Evolutionary conservation across 352 stramenopile species (phyloP).

Genomic region (Phytophthora kernoviae): DNA sequence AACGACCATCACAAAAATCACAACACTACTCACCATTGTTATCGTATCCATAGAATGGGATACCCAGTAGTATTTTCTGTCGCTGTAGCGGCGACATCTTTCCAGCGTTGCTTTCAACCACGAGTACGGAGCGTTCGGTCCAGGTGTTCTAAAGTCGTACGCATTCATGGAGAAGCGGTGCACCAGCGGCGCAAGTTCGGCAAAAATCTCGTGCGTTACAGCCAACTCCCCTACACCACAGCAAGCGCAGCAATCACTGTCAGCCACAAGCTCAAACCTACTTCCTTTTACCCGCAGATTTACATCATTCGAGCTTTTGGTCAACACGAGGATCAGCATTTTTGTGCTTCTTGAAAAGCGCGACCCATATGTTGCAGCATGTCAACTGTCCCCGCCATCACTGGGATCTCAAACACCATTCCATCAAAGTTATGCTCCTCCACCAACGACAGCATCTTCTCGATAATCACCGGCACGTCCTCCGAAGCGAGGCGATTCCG

Average conservation of each 20-base stretch:
- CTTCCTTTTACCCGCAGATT: not conserved
- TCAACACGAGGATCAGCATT: conserved; percentile 74
- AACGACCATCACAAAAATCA: not conserved
- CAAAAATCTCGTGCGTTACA: conserved; percentile 62
- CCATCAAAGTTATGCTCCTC: conserved; percentile 62
- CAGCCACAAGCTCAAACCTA: not conserved
- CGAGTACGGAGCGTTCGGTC: conserved; percentile 67
- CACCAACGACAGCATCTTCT: conserved; percentile 47
- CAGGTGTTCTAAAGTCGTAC: conserved; percentile 70
- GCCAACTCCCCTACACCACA: conserved; percentile 46
- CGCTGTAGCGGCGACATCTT: conserved; percentile 50
- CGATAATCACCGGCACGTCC: conserved; percentile 64
- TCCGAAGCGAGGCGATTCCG: conserved; percentile 58
- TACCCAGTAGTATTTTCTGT: conserved; percentile 67
- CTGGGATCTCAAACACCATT: conserved; percentile 80
- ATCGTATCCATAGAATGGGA: conserved; percentile 86
- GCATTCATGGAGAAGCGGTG: conserved; percentile 86
- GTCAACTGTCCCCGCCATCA: conserved; percentile 60
- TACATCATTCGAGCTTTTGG: conserved; percentile 60
- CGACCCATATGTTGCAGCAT: conserved; percentile 63
- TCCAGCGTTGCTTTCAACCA: conserved; percentile 72
- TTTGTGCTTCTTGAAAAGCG: conserved; percentile 48
- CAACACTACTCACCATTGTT: conserved; percentile 44
- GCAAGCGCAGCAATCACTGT: not conserved
- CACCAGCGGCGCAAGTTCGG: conserved; percentile 59